A percentile compares a stretch with the other conserved stretches of the same genome.
phyloP scores from a whole-genome alignment of 164 flowering plant genomes.

The Aristolochia contorta region DNA sequence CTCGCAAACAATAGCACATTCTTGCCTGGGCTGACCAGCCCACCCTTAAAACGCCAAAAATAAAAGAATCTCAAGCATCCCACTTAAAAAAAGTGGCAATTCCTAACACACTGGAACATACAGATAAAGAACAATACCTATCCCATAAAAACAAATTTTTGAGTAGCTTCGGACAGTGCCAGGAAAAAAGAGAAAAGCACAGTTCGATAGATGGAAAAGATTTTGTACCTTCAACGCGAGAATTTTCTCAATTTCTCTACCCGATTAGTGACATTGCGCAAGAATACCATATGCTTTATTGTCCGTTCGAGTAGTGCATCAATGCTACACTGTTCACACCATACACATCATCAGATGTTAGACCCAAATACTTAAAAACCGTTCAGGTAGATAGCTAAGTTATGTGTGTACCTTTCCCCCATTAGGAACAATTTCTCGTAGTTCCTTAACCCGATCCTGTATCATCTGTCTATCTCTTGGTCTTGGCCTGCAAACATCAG shows the following conservation, averaged over 20 bases:
- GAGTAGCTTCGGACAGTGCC: no score
- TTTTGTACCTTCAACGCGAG: slow-evolving; percentile 28
- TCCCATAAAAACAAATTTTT: no score
- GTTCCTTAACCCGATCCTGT: slow-evolving; percentile 80
- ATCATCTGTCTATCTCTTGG: slow-evolving; percentile 94
- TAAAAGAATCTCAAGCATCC: no score
- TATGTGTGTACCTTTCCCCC: slow-evolving; percentile 48
- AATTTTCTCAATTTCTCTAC: slow-evolving; percentile 56
- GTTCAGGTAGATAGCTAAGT: not conserved
- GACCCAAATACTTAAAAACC: not conserved
- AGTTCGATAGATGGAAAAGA: no score
- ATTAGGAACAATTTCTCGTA: slow-evolving; percentile 77
- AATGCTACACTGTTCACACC: slow-evolving; percentile 68
- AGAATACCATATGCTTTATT: slow-evolving; percentile 68
- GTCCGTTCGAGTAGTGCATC: slow-evolving; percentile 77
- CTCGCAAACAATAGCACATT: no score
- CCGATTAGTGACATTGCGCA: slow-evolving; percentile 45
- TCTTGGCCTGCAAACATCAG: slow-evolving; percentile 43
- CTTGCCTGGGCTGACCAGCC: no score
- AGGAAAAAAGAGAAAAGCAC: no score
- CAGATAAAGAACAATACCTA: no score
- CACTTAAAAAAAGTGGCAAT: no score
- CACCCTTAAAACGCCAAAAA: no score
- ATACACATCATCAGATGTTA: not conserved
- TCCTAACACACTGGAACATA: no score